Conservation (phyloP, 768 basidiomycete species). For the Suillus alpinus region DNA sequence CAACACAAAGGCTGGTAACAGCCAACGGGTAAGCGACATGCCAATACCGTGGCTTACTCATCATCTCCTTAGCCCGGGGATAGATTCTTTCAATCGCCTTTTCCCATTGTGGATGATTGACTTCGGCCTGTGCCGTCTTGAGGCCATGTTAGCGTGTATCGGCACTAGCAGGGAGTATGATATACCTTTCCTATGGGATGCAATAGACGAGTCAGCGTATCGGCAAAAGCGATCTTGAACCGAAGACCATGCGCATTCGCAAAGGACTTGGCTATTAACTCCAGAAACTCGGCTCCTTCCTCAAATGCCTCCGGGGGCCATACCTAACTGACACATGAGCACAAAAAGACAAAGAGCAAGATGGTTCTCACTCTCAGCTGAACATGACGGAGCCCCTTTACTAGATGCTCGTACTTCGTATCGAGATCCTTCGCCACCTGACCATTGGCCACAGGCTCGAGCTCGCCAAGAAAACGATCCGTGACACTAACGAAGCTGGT, state of each 20-base stretch:
- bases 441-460: constrained; percentile 69
- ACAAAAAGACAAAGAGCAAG: background rate
- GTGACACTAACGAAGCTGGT: constrained; percentile 87
- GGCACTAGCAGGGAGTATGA: background rate
- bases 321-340: constrained; percentile 48
- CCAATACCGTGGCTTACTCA: constrained; percentile 89
- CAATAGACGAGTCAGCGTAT: constrained; percentile 69
- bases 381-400: constrained; percentile 77
- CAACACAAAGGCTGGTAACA: constrained; percentile 81
- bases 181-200: constrained; percentile 87
- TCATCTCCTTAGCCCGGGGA: constrained; percentile 81
- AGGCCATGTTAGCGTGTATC: background rate
- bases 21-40: constrained; percentile 79
- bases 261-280: constrained; percentile 79
- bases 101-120: constrained; percentile 93
- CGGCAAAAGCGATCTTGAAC: constrained; percentile 83
- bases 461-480: constrained; percentile 81
- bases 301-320: constrained; percentile 94
- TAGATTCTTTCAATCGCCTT: constrained; percentile 85
- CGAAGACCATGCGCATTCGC: constrained; percentile 79
- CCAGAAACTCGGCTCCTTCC: constrained; percentile 89
- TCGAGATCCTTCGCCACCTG: constrained; percentile 81
- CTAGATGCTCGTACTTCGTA: constrained; percentile 78
- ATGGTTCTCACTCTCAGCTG: constrained; percentile 66
- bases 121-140: constrained; percentile 92